Base-by-base conservation (phyloP, 345 rosid species). In the Rhodamnia rubescens region DNA sequence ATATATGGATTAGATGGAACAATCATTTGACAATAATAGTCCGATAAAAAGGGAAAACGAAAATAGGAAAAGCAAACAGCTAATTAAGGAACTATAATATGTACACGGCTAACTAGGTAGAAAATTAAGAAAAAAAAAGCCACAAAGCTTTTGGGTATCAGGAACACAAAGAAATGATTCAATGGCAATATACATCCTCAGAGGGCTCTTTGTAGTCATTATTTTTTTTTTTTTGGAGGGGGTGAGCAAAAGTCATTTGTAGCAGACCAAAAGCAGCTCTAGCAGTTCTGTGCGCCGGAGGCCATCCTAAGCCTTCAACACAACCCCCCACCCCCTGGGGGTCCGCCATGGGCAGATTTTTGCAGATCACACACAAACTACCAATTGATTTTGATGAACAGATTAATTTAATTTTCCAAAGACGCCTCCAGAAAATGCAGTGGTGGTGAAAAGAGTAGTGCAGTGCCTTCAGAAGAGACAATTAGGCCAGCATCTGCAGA, bases 401-500 rank as follows among this genome's bases (percentile, higher is more conserved):
- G 11, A 49, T 11, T 49, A 49, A 16, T 32, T 69, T 32, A 69
- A 69, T 32, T 69, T 69, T 69, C 13, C 47, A 69, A 18, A 69
- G 47, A 36, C 9, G 24, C 78, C 78, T 18, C 47, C 47, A 69
- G 47, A 69, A 69, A 32, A 42, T 64, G 75, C 22, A 64, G 44
- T 16, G 44, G 78, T 69, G 26, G 47, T 12, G 12, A 69, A 69
- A 69, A 69, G 47, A 36, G 80, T 18, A 69, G 26, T 0, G 47
- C 47, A 18, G 80, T 69, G 47, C 80, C 80, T 18, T 36, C 80
- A 69, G 80, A 69, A 69, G 47, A 69, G 80, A 69, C 47, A 69
- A 69, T 69, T 69, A 36, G 47, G 80, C 80, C 80, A 8, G 80
- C 80, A 69, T 69, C 80, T 69, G 80, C 80, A 69, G 47, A 69